A percentile compares a stretch with the other conserved stretches of the same genome.
Conservation (phyloP, 306 rosid species). For the Corylus heterophylla region DNA sequence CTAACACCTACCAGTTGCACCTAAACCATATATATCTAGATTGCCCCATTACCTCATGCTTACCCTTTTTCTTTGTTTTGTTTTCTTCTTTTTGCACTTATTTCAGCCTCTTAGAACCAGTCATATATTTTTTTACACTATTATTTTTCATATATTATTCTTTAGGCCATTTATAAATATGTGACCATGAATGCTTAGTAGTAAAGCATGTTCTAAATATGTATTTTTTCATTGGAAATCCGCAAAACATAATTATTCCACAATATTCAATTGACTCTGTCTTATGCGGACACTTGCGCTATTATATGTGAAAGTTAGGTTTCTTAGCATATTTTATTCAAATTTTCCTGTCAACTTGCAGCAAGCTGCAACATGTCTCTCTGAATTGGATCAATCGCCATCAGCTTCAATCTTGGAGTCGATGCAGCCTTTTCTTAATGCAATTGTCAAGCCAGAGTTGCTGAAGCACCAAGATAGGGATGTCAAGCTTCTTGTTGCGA, state of each 20-base stretch:
- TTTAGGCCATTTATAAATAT: background rate
- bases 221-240: background rate
- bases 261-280: background rate
- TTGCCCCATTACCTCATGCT: background rate
- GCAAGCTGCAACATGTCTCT: conserved; percentile 87
- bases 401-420: conserved; percentile 68
- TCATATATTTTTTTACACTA: background rate
- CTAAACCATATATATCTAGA: background rate
- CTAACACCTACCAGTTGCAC: background rate
- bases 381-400: conserved; percentile 94
- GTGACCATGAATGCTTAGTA: background rate
- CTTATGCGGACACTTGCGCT: background rate
- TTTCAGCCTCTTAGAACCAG: background rate
- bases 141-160: background rate
- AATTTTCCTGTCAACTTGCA: conserved; percentile 46
- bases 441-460: conserved; percentile 81
- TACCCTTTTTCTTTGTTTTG: background rate
- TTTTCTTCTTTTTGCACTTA: background rate
- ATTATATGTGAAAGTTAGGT: background rate
- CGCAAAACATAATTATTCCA: background rate
- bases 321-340: conserved; percentile 5
- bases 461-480: conserved; percentile 94
- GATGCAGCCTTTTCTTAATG: conserved; percentile 80
- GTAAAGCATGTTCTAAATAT: background rate
- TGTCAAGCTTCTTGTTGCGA: conserved; percentile 94